Evolutionary conservation across 2,329 filamentous ascomycete species (phyloP).

Genomic region (Torrubiellomyces zombiae): DNA sequence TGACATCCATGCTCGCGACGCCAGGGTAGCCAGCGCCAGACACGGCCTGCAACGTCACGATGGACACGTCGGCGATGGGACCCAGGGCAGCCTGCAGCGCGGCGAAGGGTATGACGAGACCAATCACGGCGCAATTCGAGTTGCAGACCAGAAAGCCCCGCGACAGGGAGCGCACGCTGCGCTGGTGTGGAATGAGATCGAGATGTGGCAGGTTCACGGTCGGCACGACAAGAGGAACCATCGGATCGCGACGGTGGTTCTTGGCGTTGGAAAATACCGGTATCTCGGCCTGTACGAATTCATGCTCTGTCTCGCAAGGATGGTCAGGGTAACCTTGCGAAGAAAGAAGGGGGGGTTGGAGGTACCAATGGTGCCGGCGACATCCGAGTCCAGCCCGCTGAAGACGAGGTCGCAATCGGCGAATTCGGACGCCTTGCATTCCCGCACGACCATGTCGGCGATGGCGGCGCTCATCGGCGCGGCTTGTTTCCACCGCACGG

Average conservation of each 20-base stretch:
- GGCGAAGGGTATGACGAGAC: conserved; percentile 85
- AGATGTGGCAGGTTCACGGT: conserved; percentile 86
- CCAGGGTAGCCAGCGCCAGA: conserved; percentile 85
- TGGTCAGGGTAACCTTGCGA: no score
- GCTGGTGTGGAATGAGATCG: conserved; percentile 77
- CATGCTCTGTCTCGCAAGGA: conserved; percentile 78
- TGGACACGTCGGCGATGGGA: conserved; percentile 54
- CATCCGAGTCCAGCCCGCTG: conserved; percentile 79
- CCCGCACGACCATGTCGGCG: conserved; percentile 67
- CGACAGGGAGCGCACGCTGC: conserved; percentile 50
- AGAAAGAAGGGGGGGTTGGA: neutral
- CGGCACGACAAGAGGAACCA: conserved; percentile 85
- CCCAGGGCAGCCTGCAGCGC: conserved; percentile 79
- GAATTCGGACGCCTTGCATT: conserved; percentile 71
- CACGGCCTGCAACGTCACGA: conserved; percentile 90
- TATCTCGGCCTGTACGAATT: conserved; percentile 75
- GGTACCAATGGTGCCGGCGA: conserved; percentile 77
- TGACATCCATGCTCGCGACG: conserved; percentile 83
- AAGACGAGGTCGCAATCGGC: conserved; percentile 85
- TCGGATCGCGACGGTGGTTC: conserved; percentile 81
- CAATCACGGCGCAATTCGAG: conserved; percentile 95
- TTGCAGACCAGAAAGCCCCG: conserved; percentile 95
- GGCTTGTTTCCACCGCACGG: conserved; percentile 88
- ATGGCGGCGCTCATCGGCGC: conserved; percentile 58
- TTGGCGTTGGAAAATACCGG: conserved; percentile 96